Conservation (phyloP, 345 rosid species). For the Brassica juncea region DNA sequence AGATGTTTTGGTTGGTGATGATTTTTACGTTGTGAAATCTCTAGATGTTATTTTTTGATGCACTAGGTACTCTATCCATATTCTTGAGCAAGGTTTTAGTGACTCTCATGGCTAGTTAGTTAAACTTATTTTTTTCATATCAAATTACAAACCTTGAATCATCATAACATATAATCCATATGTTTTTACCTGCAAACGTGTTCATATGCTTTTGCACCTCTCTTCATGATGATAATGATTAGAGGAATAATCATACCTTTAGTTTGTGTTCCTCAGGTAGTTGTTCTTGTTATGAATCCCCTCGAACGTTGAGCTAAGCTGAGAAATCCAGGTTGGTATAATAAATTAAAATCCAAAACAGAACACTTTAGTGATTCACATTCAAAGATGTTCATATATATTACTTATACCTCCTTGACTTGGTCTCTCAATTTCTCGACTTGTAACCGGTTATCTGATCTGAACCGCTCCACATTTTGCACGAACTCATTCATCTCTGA, state of each 20-base stretch:
- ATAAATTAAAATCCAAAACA: not conserved
- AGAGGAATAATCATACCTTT: not conserved
- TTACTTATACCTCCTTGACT: not conserved
- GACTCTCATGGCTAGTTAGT: not conserved
- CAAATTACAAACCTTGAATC: not conserved
- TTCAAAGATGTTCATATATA: conserved; percentile 20
- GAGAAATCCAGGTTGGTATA: not conserved
- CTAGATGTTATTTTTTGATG: not conserved
- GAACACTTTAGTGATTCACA: not conserved
- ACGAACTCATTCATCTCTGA: conserved; percentile 58
- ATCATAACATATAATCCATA: not conserved
- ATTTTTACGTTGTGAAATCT: not conserved
- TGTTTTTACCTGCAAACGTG: not conserved
- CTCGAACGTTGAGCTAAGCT: not conserved
- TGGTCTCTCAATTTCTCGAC: not conserved
- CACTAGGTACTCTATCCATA: not conserved
- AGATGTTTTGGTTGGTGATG: not conserved
- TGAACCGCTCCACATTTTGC: conserved; percentile 43
- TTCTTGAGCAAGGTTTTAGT: not conserved
- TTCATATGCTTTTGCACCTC: not conserved
- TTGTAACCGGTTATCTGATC: conserved; percentile 38
- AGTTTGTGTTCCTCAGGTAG: not conserved
- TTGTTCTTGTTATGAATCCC: not conserved
- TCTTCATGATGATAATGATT: not conserved
- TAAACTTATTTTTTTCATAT: not conserved